A percentile compares a stretch with the other conserved stretches of the same genome.
Evolutionary conservation across 2,329 filamentous ascomycete genomes (phyloP).

Genomic region (Leptographium flavum): DNA sequence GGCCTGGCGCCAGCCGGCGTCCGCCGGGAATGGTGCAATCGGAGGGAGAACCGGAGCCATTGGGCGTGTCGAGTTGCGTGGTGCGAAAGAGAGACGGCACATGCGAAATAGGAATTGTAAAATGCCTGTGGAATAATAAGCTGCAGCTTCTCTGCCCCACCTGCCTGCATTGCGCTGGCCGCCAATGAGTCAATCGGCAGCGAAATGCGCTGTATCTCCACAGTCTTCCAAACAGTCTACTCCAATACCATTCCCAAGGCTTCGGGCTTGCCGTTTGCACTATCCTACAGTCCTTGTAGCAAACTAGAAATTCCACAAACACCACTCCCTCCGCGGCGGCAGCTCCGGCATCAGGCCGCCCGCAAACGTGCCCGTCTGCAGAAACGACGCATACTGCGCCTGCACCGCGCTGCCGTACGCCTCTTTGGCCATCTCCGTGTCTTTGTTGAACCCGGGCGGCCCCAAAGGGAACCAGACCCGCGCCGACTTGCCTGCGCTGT

Average conservation of each 20-base stretch:
- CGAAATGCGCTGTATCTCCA: neutral
- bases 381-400: slow-evolving; percentile 49
- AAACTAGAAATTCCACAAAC: slow-evolving; percentile 60
- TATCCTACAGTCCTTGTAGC: too few relatives aligned
- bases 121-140: neutral
- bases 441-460: slow-evolving; percentile 45
- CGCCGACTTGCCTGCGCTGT: slow-evolving; percentile 18
- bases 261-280: too few relatives aligned
- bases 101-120: neutral
- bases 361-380: slow-evolving; percentile 51
- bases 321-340: slow-evolving; percentile 66
- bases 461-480: slow-evolving; percentile 65
- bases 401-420: slow-evolving; percentile 34
- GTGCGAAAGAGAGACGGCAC: too few relatives aligned
- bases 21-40: slow-evolving; percentile 60
- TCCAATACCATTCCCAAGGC: too few relatives aligned
- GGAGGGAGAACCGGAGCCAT: slow-evolving; percentile 44
- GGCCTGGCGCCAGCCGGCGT: slow-evolving; percentile 48
- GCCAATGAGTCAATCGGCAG: neutral
- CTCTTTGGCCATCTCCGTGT: slow-evolving; percentile 40
- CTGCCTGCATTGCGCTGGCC: neutral
- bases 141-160: neutral
- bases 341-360: slow-evolving; percentile 60
- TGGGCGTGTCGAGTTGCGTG: neutral
- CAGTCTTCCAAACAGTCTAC: neutral